Conservation (phyloP, 1,284 basidiomycete species). For the Fomes fomentarius region DNA sequence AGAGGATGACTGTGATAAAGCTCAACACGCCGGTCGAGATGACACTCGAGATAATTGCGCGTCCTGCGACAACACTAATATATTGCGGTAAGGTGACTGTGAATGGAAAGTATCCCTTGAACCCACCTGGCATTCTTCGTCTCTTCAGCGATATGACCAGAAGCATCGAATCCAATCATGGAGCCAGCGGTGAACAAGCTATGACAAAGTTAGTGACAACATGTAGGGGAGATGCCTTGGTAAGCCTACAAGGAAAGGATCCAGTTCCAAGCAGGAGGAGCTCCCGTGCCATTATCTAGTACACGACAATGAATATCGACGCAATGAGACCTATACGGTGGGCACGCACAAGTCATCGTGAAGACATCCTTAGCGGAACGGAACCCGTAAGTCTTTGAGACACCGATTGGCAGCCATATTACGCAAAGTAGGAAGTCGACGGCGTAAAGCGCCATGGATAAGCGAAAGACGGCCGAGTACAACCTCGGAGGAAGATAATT, state of each 20-base stretch:
- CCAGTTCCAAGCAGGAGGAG: conserved; percentile 86
- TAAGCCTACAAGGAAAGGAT: conserved; percentile 68
- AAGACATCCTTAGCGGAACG: conserved; percentile 80
- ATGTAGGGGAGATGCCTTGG: no score
- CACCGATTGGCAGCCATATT: conserved; percentile 89
- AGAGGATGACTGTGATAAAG: conserved; percentile 77
- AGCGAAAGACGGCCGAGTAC: conserved; percentile 77
- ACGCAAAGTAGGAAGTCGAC: conserved; percentile 84
- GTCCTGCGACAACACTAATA: conserved; percentile 70
- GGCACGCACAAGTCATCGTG: conserved; percentile 74
- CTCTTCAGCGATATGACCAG: conserved; percentile 89
- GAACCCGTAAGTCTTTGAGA: conserved; percentile 82
- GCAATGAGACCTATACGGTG: no score
- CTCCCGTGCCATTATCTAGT: conserved; percentile 88
- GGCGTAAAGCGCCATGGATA: conserved; percentile 73
- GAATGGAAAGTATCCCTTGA: no score
- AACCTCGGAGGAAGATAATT: conserved; percentile 80
- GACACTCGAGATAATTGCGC: conserved; percentile 77
- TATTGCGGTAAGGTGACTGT: background rate
- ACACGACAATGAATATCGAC: no score
- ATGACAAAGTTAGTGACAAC: background rate
- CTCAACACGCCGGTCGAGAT: conserved; percentile 76
- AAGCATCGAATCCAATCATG: conserved; percentile 86
- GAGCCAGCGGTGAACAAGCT: conserved; percentile 85
- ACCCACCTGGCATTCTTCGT: conserved; percentile 82